phyloP scores from a whole-genome alignment of 495 filamentous ascomycete species.

The Coniosporium apollinis region DNA sequence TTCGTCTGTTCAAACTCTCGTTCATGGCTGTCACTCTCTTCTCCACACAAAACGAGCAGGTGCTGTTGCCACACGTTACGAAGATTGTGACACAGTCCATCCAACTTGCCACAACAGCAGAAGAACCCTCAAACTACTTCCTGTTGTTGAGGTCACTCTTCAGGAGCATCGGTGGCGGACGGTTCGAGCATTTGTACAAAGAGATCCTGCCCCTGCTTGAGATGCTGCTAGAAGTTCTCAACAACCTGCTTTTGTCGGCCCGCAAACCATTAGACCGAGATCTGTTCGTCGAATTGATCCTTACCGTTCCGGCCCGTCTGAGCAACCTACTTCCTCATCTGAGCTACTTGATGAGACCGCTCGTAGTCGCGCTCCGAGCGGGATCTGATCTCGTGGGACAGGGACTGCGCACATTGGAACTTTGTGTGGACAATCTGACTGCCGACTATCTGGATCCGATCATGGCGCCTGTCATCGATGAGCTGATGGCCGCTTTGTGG shows the following conservation, averaged over 20 bases:
- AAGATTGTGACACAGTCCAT: conserved; percentile 95
- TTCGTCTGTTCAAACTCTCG: conserved; percentile 92
- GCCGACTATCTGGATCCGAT: conserved; percentile 97
- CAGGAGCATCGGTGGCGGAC: conserved; percentile 87
- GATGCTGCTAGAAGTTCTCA: conserved; percentile 93
- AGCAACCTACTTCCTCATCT: conserved; percentile 96
- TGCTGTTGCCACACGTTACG: conserved; percentile 85
- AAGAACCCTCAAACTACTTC: conserved; percentile 99
- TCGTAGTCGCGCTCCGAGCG: conserved; percentile 83
- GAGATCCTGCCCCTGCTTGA: conserved; percentile 91
- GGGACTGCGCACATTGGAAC: conserved; percentile 79
- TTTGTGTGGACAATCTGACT: conserved; percentile 96
- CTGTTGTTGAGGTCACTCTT: conserved; percentile 82
- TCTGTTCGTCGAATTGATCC: conserved; percentile 88
- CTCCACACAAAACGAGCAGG: conserved; percentile 83
- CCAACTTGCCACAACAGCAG: conserved; percentile 82
- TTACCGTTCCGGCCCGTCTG: conserved; percentile 86
- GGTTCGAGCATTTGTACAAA: conserved; percentile 96
- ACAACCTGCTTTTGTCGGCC: conserved; percentile 77
- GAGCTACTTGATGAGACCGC: conserved; percentile 89
- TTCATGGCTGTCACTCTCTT: conserved; percentile 99
- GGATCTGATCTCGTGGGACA: conserved; percentile 89
- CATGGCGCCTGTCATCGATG: conserved; percentile 97
- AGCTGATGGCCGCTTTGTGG: conserved; percentile 92
- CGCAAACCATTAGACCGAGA: conserved; percentile 81